Percentiles rank a stretch among this genome's conserved stretches.
Conservation (phyloP, 805 yeast species). For the Candida vaughaniae region DNA sequence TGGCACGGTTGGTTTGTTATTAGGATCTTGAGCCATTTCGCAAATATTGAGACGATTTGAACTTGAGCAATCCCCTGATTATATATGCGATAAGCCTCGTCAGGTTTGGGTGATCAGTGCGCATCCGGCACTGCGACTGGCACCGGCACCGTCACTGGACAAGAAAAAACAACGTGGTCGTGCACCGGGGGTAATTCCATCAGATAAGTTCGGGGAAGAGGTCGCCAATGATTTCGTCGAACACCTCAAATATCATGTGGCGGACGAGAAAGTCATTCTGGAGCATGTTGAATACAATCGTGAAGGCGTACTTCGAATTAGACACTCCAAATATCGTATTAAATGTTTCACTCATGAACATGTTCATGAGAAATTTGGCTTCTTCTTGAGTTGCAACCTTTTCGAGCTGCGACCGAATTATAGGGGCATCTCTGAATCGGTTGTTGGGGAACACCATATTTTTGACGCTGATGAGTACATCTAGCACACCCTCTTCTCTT, state of each 20-base stretch:
- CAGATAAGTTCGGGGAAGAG: conserved; percentile 32
- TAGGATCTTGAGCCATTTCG: conserved; percentile 19
- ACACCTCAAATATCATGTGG: conserved; percentile 55
- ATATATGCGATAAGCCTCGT: too few relatives aligned
- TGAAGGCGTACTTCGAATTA: conserved; percentile 63
- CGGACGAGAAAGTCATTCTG: conserved; percentile 73
- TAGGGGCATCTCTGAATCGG: conserved; percentile 45
- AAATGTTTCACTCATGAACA: conserved; percentile 61
- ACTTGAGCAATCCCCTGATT: too few relatives aligned
- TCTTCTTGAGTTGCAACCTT: conserved; percentile 54
- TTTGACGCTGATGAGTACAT: conserved; percentile 23
- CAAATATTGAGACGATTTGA: neutral
- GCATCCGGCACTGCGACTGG: too few relatives aligned
- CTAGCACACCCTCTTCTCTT: conserved; percentile 48
- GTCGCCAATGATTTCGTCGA: conserved; percentile 57
- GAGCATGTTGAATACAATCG: conserved; percentile 57
- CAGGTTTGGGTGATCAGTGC: too few relatives aligned
- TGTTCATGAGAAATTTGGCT: conserved; percentile 54
- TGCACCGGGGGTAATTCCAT: too few relatives aligned
- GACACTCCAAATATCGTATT: conserved; percentile 72
- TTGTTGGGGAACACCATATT: conserved; percentile 45
- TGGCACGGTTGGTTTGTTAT: conserved; percentile 54
- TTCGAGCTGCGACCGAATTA: conserved; percentile 49
- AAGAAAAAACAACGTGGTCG: too few relatives aligned
- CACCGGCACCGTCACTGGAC: too few relatives aligned